A percentile compares a stretch with the other conserved stretches of the same genome.
Conservation (phyloP, 495 filamentous ascomycete genomes). For the Podospora conica region DNA sequence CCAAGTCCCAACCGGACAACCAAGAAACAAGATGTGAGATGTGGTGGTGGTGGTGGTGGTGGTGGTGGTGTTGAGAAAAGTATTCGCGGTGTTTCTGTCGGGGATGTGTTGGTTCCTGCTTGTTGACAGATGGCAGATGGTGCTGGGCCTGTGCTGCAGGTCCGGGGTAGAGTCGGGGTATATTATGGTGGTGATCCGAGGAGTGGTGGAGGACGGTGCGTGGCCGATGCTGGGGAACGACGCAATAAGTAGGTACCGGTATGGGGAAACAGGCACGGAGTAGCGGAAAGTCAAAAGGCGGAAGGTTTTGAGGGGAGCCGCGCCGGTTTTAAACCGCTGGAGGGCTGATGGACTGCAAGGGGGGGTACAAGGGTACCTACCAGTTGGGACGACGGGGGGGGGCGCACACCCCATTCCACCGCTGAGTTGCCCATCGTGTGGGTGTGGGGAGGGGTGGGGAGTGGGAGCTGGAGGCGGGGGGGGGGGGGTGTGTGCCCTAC, state of each 20-base stretch:
- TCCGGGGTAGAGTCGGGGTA: slow-evolving; percentile 1
- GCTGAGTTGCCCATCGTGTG: not conserved
- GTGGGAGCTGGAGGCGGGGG: slow-evolving; percentile 4
- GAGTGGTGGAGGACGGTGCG: slow-evolving; percentile 17
- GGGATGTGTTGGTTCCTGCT: not conserved
- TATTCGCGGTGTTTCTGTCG: not conserved
- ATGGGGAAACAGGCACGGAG: slow-evolving; percentile 24
- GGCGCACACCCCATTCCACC: not conserved
- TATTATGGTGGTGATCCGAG: slow-evolving; percentile 8
- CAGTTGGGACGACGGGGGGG: not conserved
- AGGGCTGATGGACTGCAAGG: slow-evolving; percentile 21
- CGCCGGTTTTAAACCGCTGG: slow-evolving; percentile 35
- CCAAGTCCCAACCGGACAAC: slow-evolving; percentile 18
- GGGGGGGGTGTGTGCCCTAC: slow-evolving; percentile 8
- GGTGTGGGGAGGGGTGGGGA: slow-evolving; percentile 13
- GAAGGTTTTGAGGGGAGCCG: slow-evolving; percentile 28
- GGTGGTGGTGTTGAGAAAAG: not conserved
- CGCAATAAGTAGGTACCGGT: slow-evolving; percentile 12
- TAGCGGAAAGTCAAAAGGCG: slow-evolving; percentile 21
- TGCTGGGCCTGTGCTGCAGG: slow-evolving; percentile 3
- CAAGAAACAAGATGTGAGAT: not conserved
- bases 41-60: not conserved
- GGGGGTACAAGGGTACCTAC: slow-evolving; percentile 7
- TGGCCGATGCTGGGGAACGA: slow-evolving; percentile 22
- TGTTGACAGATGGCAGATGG: no score